A percentile compares a stretch with the other conserved stretches of the same genome.
These are phyloP conservation scores for Selaginella tamariscina DNA, from an alignment of 75 land plant species.

Conservation along the genomic window DNA sequence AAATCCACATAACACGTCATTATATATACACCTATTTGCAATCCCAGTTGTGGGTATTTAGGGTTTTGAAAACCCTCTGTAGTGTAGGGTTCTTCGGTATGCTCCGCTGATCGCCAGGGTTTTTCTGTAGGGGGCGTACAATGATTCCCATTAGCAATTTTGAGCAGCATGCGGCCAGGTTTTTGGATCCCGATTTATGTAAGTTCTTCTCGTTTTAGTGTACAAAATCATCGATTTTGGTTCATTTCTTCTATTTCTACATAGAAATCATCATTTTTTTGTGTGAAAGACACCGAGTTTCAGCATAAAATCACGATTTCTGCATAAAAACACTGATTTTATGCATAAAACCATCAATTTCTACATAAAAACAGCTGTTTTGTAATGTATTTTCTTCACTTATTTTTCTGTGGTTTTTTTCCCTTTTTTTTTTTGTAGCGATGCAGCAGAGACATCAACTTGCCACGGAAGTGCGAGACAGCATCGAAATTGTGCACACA, in stretches of 20 bases:
- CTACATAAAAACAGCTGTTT: not conserved
- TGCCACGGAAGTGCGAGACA: conserved; percentile 91
- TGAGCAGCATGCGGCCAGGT: conserved; percentile 85
- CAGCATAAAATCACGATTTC: not conserved
- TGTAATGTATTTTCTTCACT: not conserved
- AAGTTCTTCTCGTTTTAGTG: conserved; percentile 8
- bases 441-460: conserved; percentile 62
- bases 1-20: too few relatives aligned
- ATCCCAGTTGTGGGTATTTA: too few relatives aligned
- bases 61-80: too few relatives aligned
- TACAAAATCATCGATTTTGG: not conserved
- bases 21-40: too few relatives aligned
- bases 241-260: not conserved
- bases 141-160: conserved; percentile 87
- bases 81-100: too few relatives aligned
- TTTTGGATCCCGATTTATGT: conserved; percentile 77
- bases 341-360: not conserved
- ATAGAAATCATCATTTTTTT: not conserved
- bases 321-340: not conserved
- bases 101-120: too few relatives aligned
- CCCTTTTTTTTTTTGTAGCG: conserved; percentile 30
- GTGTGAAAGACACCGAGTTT: not conserved
- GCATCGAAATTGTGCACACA: conserved; percentile 88
- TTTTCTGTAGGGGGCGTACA: not conserved
- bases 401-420: not conserved